Evolutionary conservation across 306 rosid species (phyloP).

Genomic region (peach (Prunus persica)): Prunus_persica_NCBIv2 NC_034014.1:3091501-3092000

Average conservation of each 20-base stretch:
- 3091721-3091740: constrained; percentile 77
- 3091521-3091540: not conserved
- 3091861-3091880: constrained; percentile 82
- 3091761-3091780: constrained; percentile 89
- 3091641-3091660: constrained; percentile 50
- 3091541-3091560: not conserved
- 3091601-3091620: not conserved
- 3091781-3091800: constrained; percentile 86
- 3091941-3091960: constrained; percentile 78
- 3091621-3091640: not conserved
- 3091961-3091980: constrained; percentile 56
- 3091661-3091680: constrained; percentile 92
- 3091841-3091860: constrained; percentile 70
- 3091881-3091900: constrained; percentile 84
- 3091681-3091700: constrained; percentile 70
- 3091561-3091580: not conserved
- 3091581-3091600: not conserved
- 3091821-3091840: constrained; percentile 34
- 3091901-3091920: constrained; percentile 89
- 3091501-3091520: not conserved
- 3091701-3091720: constrained; percentile 64
- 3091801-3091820: constrained; percentile 40
- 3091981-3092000: constrained; percentile 74
- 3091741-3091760: constrained; percentile 65
- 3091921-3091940: constrained; percentile 80